These are phyloP conservation scores for Corynespora cassiicola DNA, from an alignment of 2,329 filamentous ascomycete genomes.

Conservation along the genomic window DNA sequence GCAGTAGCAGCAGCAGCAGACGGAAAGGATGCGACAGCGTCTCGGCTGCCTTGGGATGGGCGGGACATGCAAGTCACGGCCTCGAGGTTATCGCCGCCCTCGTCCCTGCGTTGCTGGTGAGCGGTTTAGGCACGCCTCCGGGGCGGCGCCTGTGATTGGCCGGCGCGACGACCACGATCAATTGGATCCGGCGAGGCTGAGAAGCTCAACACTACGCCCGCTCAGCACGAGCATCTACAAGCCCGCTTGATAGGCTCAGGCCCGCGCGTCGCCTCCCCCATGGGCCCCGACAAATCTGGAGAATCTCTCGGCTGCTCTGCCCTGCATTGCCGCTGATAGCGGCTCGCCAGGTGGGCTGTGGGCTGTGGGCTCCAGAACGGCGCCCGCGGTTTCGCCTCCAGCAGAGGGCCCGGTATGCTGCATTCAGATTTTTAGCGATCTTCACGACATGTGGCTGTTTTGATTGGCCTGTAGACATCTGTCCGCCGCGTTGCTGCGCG, in stretches of 20 bases:
- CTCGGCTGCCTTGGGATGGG: neutral
- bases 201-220: slow-evolving; percentile 43
- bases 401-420: slow-evolving; percentile 19
- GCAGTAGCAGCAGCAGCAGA: too few species aligned
- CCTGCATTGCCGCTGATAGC: slow-evolving; percentile 42
- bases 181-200: slow-evolving; percentile 22
- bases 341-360: slow-evolving; percentile 12
- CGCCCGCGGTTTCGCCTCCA: slow-evolving; percentile 20
- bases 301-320: slow-evolving; percentile 33
- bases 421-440: slow-evolving; percentile 19
- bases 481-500: slow-evolving; percentile 15
- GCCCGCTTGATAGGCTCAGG: slow-evolving; percentile 36
- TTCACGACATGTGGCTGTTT: slow-evolving; percentile 38
- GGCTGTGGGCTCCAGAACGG: slow-evolving; percentile 11
- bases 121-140: slow-evolving; percentile 33
- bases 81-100: too few species aligned
- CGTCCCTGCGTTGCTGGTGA: slow-evolving; percentile 35
- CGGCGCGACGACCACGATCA: slow-evolving; percentile 17
- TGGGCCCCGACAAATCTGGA: slow-evolving; percentile 24
- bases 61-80: neutral
- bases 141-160: slow-evolving; percentile 34
- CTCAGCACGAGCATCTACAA: slow-evolving; percentile 36
- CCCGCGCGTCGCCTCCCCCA: slow-evolving; percentile 11
- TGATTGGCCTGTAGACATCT: slow-evolving; percentile 36
- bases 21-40: too few species aligned